Evolutionary conservation across 2,329 filamentous ascomycete species (phyloP), one percentile per base, ranked within the genome.

Genomic region (Ophiostoma perfectum): DNA sequence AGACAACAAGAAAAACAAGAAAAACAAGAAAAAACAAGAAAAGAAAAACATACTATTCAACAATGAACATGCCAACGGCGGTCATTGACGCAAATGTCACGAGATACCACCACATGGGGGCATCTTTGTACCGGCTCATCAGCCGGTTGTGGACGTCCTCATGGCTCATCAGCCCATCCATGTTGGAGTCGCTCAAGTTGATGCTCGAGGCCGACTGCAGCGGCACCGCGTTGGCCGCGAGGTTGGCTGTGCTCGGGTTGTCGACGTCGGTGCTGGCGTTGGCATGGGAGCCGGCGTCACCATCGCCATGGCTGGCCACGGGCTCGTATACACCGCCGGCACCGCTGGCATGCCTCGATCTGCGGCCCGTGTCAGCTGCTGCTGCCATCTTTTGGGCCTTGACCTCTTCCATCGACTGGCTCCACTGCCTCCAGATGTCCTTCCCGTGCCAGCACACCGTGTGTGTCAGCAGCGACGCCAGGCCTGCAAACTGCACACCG

Each of bases 61-160:
- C 91, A 11, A 94, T 84, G 75, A 93, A 95, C 66, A 94, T 91
- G 64, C 90, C 91, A 67, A 93, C 88, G 9, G 86, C 87, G 5
- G 88, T 84, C 90, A 94, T 95, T 66, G 84, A 85, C 12, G 89
- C 77, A 73, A 92, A 92, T 0, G 90, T 94, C 42, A 87, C 71
- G 16, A 94, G 77, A 76, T 96, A 96, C 92, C 92, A 96, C 62
- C 82, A 84, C 74, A 92, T 83, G 0, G 92, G 92, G 0, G 91
- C 92, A 76, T 96, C 91, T 70, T 89, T 86, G 76, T 96, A 96
- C 68, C 87, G 84, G 74, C 83, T 86, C 92, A 96, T 96, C 41
- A 96, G 81, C 5, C 92, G 87, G 74, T 90, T 91, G 76, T 96
- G 92, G 1, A 96, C 88, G 75, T 96, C 92, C 74, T 96, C 91